Conservation (phyloP, 163 green algal species). For the Chloromonas sp. region DNA sequence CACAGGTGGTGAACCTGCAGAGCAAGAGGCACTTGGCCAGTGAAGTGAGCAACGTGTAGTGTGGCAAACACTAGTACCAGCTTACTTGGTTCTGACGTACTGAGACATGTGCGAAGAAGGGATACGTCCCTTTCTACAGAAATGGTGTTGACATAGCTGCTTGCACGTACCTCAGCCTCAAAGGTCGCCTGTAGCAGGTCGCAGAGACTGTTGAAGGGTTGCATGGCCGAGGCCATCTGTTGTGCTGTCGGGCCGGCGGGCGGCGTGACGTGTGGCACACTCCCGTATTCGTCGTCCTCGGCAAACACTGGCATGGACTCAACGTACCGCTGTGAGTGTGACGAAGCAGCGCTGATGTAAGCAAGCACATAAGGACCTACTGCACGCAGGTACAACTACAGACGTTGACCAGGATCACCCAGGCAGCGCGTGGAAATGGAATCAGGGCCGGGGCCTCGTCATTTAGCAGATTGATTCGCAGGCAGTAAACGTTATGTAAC, state of each 20-base stretch:
- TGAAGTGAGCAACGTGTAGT: background rate
- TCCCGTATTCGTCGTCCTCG: background rate
- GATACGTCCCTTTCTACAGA: background rate
- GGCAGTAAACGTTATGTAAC: background rate
- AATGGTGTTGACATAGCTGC: background rate
- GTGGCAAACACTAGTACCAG: background rate
- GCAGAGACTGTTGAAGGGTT: background rate
- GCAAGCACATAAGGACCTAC: background rate
- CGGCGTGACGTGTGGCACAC: background rate
- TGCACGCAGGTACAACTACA: too few relatives aligned
- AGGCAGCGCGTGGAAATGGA: background rate
- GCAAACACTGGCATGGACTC: background rate
- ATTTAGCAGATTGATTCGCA: background rate
- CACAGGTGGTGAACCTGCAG: background rate
- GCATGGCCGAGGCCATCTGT: background rate
- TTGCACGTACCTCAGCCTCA: conserved; percentile 2
- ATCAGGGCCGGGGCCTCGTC: background rate
- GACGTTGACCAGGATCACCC: background rate
- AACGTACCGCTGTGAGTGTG: background rate
- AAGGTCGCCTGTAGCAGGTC: background rate
- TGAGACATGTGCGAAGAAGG: background rate
- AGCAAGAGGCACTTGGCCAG: background rate
- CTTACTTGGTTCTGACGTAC: background rate
- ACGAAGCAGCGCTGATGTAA: background rate
- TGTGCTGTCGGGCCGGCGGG: background rate